phyloP scores from a whole-genome alignment of 2,329 filamentous ascomycete species.

The Pseudogymnoascus destructans region DNA sequence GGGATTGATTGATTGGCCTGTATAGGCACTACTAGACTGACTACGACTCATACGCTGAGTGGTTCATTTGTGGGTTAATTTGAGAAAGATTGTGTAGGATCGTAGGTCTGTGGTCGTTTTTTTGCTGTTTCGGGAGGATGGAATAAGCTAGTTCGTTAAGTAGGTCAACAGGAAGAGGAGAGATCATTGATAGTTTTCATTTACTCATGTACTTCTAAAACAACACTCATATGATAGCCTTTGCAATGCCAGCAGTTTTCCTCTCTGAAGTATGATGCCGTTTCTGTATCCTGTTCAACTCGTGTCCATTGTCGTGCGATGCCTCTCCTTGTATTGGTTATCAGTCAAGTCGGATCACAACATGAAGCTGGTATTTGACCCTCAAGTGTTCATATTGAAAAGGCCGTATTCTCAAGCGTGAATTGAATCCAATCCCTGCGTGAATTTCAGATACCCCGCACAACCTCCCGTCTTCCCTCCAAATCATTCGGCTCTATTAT shows the following conservation, averaged over 20 bases:
- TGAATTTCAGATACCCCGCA: not conserved
- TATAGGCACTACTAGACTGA: not conserved
- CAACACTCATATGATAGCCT: conserved; percentile 1
- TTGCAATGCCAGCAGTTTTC: conserved; percentile 1
- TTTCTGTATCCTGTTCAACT: not conserved
- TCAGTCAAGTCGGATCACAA: too few relatives aligned
- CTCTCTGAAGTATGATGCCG: not conserved
- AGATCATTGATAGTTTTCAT: conserved; percentile 2
- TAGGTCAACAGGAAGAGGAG: not conserved
- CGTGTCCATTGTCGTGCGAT: not conserved
- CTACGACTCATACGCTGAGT: conserved; percentile 1
- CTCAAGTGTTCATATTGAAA: not conserved
- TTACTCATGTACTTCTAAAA: conserved; percentile 1
- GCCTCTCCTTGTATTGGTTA: not conserved
- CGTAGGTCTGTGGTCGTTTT: not conserved
- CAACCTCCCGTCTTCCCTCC: not conserved
- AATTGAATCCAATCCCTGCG: not conserved
- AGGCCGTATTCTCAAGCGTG: not conserved
- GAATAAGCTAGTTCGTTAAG: not conserved
- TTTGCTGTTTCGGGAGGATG: not conserved
- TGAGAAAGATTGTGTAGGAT: not conserved
- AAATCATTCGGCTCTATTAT: not conserved
- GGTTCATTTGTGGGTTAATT: not conserved
- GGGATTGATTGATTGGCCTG: not conserved
- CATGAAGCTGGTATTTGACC: not conserved